phyloP scores from a whole-genome alignment of 2,329 filamentous ascomycete species.

The Thelonectria rubi region DNA sequence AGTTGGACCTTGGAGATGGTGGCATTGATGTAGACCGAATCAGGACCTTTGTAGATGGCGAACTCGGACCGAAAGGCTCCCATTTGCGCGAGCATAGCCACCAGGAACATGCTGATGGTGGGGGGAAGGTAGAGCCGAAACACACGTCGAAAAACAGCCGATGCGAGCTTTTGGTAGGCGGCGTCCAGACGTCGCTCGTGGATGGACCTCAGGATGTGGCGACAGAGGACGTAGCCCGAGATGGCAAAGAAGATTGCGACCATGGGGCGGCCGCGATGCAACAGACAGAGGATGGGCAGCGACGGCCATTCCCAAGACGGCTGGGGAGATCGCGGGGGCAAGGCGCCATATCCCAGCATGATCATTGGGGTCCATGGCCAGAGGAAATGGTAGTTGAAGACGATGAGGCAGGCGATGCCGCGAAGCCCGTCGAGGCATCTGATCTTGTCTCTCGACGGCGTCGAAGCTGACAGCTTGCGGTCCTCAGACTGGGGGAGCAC shows the following conservation, averaged over 20 bases:
- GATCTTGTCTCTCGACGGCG: slow-evolving; percentile 46
- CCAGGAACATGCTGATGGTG: slow-evolving; percentile 52
- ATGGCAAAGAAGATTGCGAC: slow-evolving; percentile 56
- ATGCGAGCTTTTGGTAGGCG: slow-evolving; percentile 50
- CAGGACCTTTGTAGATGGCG: slow-evolving; percentile 49
- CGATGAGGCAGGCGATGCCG: slow-evolving; percentile 53
- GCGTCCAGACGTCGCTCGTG: slow-evolving; percentile 48
- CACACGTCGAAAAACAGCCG: slow-evolving; percentile 49
- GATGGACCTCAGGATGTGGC: slow-evolving; percentile 50
- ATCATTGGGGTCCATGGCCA: slow-evolving; percentile 53
- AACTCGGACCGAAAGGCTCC: slow-evolving; percentile 49
- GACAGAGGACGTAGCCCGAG: slow-evolving; percentile 53
- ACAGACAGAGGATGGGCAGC: slow-evolving; percentile 52
- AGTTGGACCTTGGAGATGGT: slow-evolving; percentile 36
- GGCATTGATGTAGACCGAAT: slow-evolving; percentile 52
- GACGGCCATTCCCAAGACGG: slow-evolving; percentile 46
- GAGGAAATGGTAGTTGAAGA: slow-evolving; percentile 55
- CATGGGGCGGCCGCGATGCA: slow-evolving; percentile 53
- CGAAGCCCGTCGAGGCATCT: slow-evolving; percentile 52
- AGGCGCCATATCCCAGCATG: slow-evolving; percentile 52
- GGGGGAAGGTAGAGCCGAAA: slow-evolving; percentile 53
- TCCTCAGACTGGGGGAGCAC: slow-evolving; percentile 27
- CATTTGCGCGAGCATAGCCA: slow-evolving; percentile 50
- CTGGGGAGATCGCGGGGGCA: slow-evolving; percentile 48
- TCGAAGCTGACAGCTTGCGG: slow-evolving; percentile 23